These are phyloP conservation scores for Elsinoe batatas DNA, from an alignment of 2,329 filamentous ascomycete genomes.

Conservation along the genomic window DNA sequence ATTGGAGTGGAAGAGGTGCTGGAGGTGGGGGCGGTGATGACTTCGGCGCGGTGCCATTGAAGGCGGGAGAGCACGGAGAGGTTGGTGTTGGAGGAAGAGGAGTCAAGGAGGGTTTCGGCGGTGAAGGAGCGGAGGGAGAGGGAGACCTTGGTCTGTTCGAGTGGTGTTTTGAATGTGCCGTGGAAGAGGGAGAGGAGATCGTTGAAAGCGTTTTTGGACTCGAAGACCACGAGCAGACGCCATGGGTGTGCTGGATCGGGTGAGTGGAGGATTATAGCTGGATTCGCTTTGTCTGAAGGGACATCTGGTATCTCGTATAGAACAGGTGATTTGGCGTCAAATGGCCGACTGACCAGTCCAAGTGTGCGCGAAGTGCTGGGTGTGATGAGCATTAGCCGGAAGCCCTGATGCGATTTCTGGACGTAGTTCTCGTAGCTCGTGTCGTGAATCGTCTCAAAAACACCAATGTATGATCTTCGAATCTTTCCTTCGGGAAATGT, in stretches of 20 bases:
- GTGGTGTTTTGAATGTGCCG: conserved; percentile 4
- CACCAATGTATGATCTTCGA: conserved; percentile 57
- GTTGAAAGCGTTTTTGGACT: conserved; percentile 1
- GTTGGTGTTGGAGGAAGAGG: neutral
- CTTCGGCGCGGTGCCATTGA: conserved; percentile 7
- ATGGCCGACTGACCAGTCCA: conserved; percentile 62
- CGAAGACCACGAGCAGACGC: conserved; percentile 67
- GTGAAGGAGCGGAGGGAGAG: conserved; percentile 8
- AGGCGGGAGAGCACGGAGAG: conserved; percentile 1
- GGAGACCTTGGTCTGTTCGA: conserved; percentile 7
- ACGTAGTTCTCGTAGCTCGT: conserved; percentile 63
- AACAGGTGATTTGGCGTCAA: conserved; percentile 56
- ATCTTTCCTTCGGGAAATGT: conserved; percentile 69
- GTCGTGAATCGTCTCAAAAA: conserved; percentile 63
- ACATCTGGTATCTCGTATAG: conserved; percentile 62
- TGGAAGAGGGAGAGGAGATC: conserved; percentile 9
- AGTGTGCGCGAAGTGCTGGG: conserved; percentile 67
- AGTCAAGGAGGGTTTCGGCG: conserved; percentile 4
- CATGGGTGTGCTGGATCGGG: conserved; percentile 56
- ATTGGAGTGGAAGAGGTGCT: conserved; percentile 27
- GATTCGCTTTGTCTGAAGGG: conserved; percentile 51
- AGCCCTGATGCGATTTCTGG: conserved; percentile 66
- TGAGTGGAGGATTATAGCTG: conserved; percentile 61
- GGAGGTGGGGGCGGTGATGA: neutral
- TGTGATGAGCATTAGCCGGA: conserved; percentile 67